Conservation (phyloP, 2,329 filamentous ascomycete genomes). For the Fusarium sp. region DNA sequence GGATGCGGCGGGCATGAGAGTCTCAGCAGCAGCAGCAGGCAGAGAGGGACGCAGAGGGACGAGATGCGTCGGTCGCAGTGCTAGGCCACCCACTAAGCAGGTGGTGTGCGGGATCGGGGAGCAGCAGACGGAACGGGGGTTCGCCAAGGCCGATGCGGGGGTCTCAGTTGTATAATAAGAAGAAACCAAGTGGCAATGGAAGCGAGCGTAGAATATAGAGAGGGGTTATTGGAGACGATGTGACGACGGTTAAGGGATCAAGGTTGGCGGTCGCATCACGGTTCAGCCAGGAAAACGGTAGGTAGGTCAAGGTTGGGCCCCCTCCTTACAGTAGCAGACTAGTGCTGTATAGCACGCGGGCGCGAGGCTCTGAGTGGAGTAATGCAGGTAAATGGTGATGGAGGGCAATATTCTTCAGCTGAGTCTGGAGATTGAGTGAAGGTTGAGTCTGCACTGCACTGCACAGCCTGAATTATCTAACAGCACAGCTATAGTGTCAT, state of each 20-base stretch:
- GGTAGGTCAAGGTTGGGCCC: neutral
- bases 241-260: neutral
- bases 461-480: neutral
- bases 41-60: conserved; percentile 6
- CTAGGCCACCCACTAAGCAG: neutral
- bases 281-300: neutral
- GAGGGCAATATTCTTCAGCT: neutral
- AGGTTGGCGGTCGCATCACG: conserved; percentile 1
- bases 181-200: neutral
- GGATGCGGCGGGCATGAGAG: conserved; percentile 45
- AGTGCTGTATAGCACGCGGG: conserved; percentile 8
- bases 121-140: conserved; percentile 12
- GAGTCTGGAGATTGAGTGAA: conserved; percentile 12
- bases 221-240: neutral
- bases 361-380: conserved; percentile 29
- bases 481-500: neutral
- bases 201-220: neutral
- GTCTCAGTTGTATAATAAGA: neutral
- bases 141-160: conserved; percentile 42
- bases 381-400: conserved; percentile 33
- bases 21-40: conserved; percentile 32
- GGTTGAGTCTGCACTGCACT: no score
- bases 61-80: conserved; percentile 2
- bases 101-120: conserved; percentile 2
- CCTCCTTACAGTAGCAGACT: neutral